A percentile compares a stretch with the other conserved stretches of the same genome.
phyloP scores from a whole-genome alignment of 139 green algal genomes.

The Haematococcus sp. region DNA sequence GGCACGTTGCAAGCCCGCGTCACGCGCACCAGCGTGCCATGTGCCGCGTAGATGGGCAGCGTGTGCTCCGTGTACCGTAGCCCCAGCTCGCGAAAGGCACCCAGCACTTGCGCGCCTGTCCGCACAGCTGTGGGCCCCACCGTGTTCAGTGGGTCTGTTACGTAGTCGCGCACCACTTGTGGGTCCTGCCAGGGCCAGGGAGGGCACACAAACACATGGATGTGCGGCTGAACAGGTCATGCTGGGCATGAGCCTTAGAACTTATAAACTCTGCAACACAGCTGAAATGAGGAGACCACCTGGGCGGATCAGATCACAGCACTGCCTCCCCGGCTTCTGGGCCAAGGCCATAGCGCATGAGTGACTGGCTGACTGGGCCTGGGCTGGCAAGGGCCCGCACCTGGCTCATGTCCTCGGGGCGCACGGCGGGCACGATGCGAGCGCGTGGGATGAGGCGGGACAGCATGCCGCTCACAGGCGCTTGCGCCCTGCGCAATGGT shows the following conservation, averaged over 20 bases:
- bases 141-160: conserved; percentile 21
- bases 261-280: no score
- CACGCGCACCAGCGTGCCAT: not conserved
- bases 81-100: not conserved
- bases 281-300: no score
- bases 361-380: no score
- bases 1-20: no score
- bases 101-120: conserved; percentile 20
- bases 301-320: no score
- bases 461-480: conserved; percentile 55
- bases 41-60: conserved; percentile 6
- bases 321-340: no score
- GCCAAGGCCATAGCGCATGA: no score
- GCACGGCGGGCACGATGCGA: conserved; percentile 64
- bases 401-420: conserved; percentile 56
- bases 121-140: not conserved
- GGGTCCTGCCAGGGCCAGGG: conserved; percentile 7
- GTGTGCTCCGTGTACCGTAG: conserved; percentile 2
- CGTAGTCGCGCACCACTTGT: conserved; percentile 23
- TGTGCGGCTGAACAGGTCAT: no score
- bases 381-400: not conserved
- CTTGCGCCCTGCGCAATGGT: conserved; percentile 49
- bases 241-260: no score
- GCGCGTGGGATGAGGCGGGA: conserved; percentile 45
- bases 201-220: no score